Evolutionary conservation across 345 rosid genomes (phyloP).

Genomic region (Populus davidiana): DNA sequence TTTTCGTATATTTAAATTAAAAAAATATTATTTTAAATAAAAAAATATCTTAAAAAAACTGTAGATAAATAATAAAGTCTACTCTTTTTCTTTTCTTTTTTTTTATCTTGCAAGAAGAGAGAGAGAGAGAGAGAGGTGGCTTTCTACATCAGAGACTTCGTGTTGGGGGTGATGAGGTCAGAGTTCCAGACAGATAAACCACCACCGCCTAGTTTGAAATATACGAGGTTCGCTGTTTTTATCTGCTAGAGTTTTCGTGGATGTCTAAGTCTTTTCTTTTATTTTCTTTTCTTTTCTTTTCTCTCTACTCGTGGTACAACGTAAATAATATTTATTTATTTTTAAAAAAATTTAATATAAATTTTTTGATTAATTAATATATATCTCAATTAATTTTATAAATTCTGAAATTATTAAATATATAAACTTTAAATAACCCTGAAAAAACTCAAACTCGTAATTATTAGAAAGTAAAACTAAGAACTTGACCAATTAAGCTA

Average conservation of each 20-base stretch:
- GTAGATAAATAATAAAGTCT: background rate
- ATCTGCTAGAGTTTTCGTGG: background rate
- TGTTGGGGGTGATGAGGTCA: background rate
- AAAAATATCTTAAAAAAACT: background rate
- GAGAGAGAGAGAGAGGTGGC: background rate
- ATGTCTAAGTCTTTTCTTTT: background rate
- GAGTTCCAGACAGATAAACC: background rate
- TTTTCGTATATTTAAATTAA: too few relatives aligned
- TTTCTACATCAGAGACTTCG: background rate
- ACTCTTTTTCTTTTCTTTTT: background rate
- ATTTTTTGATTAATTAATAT: too few relatives aligned
- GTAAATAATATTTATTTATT: too few relatives aligned
- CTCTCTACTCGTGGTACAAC: too few relatives aligned
- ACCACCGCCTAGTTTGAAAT: background rate
- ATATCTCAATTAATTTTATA: too few relatives aligned
- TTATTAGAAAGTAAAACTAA: too few relatives aligned
- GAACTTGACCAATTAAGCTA: too few relatives aligned
- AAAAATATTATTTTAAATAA: too few relatives aligned
- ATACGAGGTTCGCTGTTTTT: background rate
- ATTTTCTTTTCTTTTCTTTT: background rate
- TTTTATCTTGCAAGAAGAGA: background rate
- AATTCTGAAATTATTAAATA: too few relatives aligned
- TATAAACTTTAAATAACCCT: too few relatives aligned
- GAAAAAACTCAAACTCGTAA: too few relatives aligned
- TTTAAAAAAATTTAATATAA: too few relatives aligned